These are phyloP conservation scores for Setomelanomma holmii DNA, from an alignment of 2,329 filamentous ascomycete genomes.

Conservation along the genomic window DNA sequence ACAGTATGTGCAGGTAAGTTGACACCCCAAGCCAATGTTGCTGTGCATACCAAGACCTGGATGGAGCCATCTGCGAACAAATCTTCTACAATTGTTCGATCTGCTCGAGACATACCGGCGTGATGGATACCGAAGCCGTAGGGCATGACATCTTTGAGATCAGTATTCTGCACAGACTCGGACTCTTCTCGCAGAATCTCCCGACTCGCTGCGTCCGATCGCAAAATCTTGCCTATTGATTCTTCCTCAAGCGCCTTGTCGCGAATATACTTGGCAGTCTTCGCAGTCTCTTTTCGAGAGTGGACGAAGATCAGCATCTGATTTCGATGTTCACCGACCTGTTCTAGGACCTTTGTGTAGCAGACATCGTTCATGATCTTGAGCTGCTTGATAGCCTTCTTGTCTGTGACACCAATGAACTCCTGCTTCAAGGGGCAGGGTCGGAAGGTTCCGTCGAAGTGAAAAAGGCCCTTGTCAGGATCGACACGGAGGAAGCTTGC, in stretches of 20 bases:
- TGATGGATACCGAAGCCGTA: constrained; percentile 99
- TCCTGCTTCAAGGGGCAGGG: constrained; percentile 96
- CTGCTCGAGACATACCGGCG: constrained; percentile 94
- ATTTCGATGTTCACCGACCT: constrained; percentile 89
- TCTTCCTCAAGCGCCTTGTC: constrained; percentile 98
- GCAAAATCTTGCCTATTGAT: constrained; percentile 93
- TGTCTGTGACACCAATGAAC: constrained; percentile 96
- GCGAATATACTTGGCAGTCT: constrained; percentile 93
- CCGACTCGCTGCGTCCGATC: constrained; percentile 88
- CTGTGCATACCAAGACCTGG: constrained; percentile 95
- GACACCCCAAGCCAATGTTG: constrained; percentile 98
- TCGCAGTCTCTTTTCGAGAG: constrained; percentile 96
- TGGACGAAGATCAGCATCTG: constrained; percentile 99
- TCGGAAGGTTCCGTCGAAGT: constrained; percentile 93
- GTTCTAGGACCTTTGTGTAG: constrained; percentile 96
- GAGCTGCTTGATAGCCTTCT: constrained; percentile 97
- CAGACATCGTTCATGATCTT: constrained; percentile 99
- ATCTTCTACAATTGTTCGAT: constrained; percentile 93
- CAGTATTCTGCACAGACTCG: constrained; percentile 80
- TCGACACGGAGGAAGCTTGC: constrained; percentile 94
- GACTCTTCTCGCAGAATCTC: constrained; percentile 88
- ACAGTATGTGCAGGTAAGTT: constrained; percentile 97
- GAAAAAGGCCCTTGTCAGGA: constrained; percentile 83
- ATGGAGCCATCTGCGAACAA: constrained; percentile 90
- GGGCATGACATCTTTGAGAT: constrained; percentile 91